A percentile compares a stretch with the other conserved stretches of the same genome.
Conservation (phyloP, 2,329 filamentous ascomycete species). For the Zymoseptoria passerinii region DNA sequence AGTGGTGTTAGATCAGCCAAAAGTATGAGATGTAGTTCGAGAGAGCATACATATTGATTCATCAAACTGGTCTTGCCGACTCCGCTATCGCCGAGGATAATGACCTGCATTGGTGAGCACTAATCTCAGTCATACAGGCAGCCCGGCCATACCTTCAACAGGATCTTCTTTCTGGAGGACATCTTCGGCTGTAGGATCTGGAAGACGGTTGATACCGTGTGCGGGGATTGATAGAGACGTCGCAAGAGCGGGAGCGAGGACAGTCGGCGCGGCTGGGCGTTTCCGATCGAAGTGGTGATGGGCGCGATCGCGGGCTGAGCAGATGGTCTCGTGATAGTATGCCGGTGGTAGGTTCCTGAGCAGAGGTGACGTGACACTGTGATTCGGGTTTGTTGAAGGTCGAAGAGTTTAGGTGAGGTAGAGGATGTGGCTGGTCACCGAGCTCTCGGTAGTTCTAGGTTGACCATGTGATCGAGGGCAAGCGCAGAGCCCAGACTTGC, state of each 20-base stretch:
- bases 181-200: constrained; percentile 16
- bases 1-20: constrained; percentile 3
- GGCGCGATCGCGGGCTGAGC: neutral
- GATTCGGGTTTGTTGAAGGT: neutral
- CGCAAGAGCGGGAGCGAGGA: neutral
- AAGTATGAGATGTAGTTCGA: neutral
- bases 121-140: constrained; percentile 6
- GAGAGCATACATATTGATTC: constrained; percentile 94
- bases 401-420: neutral
- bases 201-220: neutral
- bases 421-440: neutral
- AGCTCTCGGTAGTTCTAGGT: neutral
- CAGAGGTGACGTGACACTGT: neutral
- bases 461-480: neutral
- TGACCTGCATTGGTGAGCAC: constrained; percentile 56
- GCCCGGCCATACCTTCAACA: constrained; percentile 27
- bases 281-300: neutral
- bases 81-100: constrained; percentile 97
- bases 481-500: neutral
- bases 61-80: constrained; percentile 99
- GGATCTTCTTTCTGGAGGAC: constrained; percentile 33
- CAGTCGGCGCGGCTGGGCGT: neutral
- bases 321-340: neutral
- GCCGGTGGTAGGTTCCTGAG: neutral
- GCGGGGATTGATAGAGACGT: neutral